Evolutionary conservation across 2,329 filamentous ascomycete genomes (phyloP).

Genomic region (Penicillium sumatraense): DNA sequence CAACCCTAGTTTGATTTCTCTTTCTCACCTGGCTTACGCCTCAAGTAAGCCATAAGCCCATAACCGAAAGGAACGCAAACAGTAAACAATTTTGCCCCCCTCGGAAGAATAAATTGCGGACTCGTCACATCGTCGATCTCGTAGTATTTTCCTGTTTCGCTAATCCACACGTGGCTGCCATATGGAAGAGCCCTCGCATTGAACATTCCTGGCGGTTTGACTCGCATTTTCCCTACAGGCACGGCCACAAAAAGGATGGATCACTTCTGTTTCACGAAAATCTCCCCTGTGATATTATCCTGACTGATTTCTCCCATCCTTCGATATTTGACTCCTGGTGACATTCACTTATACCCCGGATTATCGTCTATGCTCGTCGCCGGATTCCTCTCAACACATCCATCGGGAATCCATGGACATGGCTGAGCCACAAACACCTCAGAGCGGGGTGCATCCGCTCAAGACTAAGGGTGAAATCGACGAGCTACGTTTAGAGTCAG

Average conservation of each 20-base stretch:
- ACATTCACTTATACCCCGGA: neutral
- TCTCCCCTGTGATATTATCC: constrained; percentile 7
- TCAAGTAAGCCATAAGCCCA: neutral
- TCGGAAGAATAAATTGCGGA: neutral
- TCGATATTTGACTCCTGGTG: neutral
- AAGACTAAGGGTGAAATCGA: constrained; percentile 39
- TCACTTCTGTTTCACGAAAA: constrained; percentile 8
- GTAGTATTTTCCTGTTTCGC: constrained; percentile 6
- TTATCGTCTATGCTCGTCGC: neutral
- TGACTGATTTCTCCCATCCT: neutral
- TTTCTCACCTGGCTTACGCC: neutral
- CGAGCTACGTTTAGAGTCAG: constrained; percentile 32
- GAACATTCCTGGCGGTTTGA: constrained; percentile 17
- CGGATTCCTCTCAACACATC: neutral
- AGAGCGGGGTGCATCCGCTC: constrained; percentile 5
- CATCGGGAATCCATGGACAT: constrained; percentile 10
- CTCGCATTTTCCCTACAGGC: constrained; percentile 6
- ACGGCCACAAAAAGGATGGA: constrained; percentile 7
- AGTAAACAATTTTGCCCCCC: neutral
- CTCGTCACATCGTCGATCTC: constrained; percentile 3
- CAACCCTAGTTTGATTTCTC: constrained; percentile 2
- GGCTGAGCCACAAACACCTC: constrained; percentile 4
- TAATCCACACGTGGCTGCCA: constrained; percentile 31
- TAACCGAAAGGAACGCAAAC: neutral
- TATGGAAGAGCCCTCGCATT: constrained; percentile 27